Conservation (phyloP, 352 stramenopile species). For the Saprolegnia diclina region DNA sequence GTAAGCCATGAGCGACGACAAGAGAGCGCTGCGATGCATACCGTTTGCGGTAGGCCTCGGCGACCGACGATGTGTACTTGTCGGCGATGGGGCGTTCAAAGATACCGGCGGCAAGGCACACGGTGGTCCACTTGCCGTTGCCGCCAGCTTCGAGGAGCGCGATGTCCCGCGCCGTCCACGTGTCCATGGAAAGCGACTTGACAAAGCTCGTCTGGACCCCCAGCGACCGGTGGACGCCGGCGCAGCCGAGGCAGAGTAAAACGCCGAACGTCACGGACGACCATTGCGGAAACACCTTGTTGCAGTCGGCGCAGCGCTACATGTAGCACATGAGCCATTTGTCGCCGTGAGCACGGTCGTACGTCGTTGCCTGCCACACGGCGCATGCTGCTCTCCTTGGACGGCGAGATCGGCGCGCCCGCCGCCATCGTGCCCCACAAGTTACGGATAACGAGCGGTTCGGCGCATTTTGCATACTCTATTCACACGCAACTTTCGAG, state of each 20-base stretch:
- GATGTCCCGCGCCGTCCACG: conserved; percentile 49
- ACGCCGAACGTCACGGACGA: conserved; percentile 78
- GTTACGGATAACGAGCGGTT: background rate
- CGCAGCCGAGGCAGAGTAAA: conserved; percentile 68
- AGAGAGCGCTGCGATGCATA: conserved; percentile 13
- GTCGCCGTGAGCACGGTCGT: background rate
- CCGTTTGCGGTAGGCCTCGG: conserved; percentile 54
- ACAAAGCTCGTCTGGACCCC: conserved; percentile 77
- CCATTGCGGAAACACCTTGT: conserved; percentile 74
- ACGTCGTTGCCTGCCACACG: conserved; percentile 23
- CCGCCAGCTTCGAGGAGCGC: conserved; percentile 58
- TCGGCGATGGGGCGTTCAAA: conserved; percentile 40
- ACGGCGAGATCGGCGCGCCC: conserved; percentile 19
- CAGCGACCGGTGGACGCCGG: conserved; percentile 71
- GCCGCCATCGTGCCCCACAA: background rate
- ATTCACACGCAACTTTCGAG: no score
- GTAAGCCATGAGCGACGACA: background rate
- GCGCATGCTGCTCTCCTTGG: conserved; percentile 24
- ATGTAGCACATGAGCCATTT: background rate
- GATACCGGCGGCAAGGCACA: conserved; percentile 49
- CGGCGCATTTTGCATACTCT: no score
- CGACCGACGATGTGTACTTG: conserved; percentile 64
- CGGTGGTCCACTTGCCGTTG: conserved; percentile 75
- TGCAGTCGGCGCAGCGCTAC: conserved; percentile 77
- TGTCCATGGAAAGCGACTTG: conserved; percentile 79